Evolutionary conservation across 2,329 filamentous ascomycete genomes (phyloP), one percentile per base, ranked within the genome.

Genomic region (Boeremia exigua): DNA sequence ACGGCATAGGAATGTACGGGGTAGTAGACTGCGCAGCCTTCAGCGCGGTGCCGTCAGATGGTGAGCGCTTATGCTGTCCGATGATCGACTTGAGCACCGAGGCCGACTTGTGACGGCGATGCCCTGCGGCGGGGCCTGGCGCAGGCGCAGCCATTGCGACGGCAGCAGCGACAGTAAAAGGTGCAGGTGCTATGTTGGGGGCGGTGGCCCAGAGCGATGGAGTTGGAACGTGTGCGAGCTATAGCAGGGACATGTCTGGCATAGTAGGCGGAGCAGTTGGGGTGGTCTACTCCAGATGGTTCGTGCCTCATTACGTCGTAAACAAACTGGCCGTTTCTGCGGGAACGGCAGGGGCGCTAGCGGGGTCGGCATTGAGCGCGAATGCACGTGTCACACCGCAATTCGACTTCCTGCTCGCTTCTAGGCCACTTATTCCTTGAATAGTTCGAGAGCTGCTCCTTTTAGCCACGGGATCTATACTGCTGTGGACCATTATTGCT

Each of bases 61-160:
- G 77, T 56, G 79, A 78, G 46, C 80, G 78, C 62, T 78, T 80
- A 65, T 83, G 78, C 46, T 81, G 74, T 17, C 78, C 75, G 62
- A 86, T 80, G 52, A 86, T 79, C 17, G 82, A 81, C 66, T 80
- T 82, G 58, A 86, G 75, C 39, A 75, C 66, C 44, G 70, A 66
- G 38, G 81, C 74, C 53, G 75, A 77, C 62, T 75, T 76, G 68
- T 76, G 74, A 54, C 75, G 74, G 49, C 70, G 63, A 54, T 78
- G 75, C 36, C 71, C 69, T 39, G 66, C 53, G 38, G 62, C 51
- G 42, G 66, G 66, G 44, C 59, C 59, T 30, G 68, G 61, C 54
- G 59, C 52, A 36, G 59, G 59, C 59, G 65, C 63, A 56, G 68
- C 63, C 68, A 68, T 72, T 48, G 47, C 49, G 58, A 53, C 27